Conservation (phyloP, 768 basidiomycete genomes). For the Auriscalpium vulgare region DNA sequence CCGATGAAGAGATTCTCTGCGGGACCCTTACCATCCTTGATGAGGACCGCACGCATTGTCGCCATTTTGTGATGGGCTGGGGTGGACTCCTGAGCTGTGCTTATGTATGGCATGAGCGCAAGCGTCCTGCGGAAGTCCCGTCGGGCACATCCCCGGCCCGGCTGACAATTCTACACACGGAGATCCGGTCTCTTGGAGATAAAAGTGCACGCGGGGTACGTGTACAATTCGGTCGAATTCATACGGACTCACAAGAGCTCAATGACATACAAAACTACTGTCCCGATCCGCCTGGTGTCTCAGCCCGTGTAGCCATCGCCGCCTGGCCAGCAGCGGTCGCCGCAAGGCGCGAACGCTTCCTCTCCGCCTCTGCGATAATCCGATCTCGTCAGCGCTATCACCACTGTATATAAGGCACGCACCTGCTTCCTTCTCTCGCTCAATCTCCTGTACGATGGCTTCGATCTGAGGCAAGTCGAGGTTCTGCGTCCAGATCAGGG, state of each 20-base stretch:
- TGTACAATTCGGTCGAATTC: no score
- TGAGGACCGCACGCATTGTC: constrained; percentile 69
- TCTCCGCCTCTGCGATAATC: constrained; percentile 70
- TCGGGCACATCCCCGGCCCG: no score
- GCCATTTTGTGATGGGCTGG: not conserved
- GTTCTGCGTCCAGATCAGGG: constrained; percentile 41
- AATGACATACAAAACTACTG: not conserved
- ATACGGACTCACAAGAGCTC: no score
- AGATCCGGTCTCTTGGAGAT: no score
- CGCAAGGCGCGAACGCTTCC: constrained; percentile 84
- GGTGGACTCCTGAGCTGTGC: no score
- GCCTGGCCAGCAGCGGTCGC: constrained; percentile 89
- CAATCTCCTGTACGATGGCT: constrained; percentile 85
- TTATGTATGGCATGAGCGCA: no score
- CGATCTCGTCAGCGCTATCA: no score
- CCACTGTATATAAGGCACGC: constrained; percentile 18
- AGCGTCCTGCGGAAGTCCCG: no score
- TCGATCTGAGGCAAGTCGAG: constrained; percentile 85
- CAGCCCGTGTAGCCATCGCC: constrained; percentile 62
- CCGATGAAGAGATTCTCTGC: constrained; percentile 75
- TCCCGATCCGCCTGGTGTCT: constrained; percentile 30
- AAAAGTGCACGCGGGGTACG: no score
- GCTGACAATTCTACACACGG: no score
- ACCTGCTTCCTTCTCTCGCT: constrained; percentile 96
- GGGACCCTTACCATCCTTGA: constrained; percentile 71